Percentiles rank a stretch among this genome's conserved stretches.
Evolutionary conservation across 106 monocot species (phyloP).

Genomic region (Dioscorea dumetorum): DNA sequence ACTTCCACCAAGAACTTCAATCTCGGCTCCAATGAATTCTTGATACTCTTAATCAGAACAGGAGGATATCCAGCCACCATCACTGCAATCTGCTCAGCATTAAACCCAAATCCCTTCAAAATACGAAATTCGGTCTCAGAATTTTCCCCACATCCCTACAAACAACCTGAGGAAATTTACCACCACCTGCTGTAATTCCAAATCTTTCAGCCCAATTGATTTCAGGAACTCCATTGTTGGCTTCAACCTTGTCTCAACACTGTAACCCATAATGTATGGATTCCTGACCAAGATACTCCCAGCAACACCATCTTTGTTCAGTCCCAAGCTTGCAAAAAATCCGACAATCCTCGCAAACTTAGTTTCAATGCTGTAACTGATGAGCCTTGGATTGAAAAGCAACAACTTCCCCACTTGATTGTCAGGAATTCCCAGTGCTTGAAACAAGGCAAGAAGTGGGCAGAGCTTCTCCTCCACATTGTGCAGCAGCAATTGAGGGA

Average conservation of each 20-base stretch:
- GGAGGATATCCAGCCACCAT: slow-evolving; percentile 76
- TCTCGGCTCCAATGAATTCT: slow-evolving; percentile 70
- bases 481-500: slow-evolving; percentile 69
- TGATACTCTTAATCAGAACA: slow-evolving; percentile 79
- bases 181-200: slow-evolving; percentile 44
- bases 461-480: slow-evolving; percentile 94
- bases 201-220: slow-evolving; percentile 50
- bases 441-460: slow-evolving; percentile 83
- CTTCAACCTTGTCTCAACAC: slow-evolving; percentile 58
- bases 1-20: slow-evolving; percentile 69
- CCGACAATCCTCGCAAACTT: slow-evolving; percentile 53
- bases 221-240: slow-evolving; percentile 78
- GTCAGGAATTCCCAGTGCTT: slow-evolving; percentile 60
- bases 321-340: slow-evolving; percentile 47
- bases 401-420: slow-evolving; percentile 58
- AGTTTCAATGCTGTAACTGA: slow-evolving; percentile 82
- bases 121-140: slow-evolving; percentile 60
- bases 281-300: slow-evolving; percentile 72
- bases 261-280: slow-evolving; percentile 86
- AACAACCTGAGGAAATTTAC: slow-evolving; percentile 66
- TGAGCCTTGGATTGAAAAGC: slow-evolving; percentile 72
- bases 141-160: slow-evolving; percentile 72
- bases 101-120: slow-evolving; percentile 48
- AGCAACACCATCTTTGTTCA: slow-evolving; percentile 38
- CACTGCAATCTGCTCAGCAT: slow-evolving; percentile 33